Percentiles rank a stretch among this genome's conserved stretches.
Evolutionary conservation across 495 filamentous ascomycete species (phyloP).

Genomic region (Annulohypoxylon moriforme): DNA sequence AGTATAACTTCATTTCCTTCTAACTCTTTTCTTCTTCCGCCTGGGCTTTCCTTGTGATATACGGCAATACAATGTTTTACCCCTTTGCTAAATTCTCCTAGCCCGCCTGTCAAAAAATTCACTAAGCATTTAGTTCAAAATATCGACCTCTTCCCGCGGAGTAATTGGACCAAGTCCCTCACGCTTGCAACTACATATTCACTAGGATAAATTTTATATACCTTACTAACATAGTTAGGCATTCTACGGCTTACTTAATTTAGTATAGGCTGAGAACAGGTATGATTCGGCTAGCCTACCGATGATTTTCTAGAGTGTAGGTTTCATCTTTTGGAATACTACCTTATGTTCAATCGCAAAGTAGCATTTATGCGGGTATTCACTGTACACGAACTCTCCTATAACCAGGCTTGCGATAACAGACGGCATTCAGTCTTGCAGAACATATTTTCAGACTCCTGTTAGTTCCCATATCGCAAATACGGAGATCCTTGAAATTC

Average conservation of each 20-base stretch:
- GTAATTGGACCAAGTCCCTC: background rate
- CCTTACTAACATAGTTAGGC: background rate
- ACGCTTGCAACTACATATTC: background rate
- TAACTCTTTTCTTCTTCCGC: no score
- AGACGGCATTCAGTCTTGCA: background rate
- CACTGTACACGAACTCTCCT: background rate
- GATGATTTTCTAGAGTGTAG: background rate
- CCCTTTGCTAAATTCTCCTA: background rate
- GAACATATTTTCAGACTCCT: background rate
- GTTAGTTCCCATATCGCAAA: background rate
- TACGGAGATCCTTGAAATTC: background rate
- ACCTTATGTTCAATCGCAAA: background rate
- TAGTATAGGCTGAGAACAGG: background rate
- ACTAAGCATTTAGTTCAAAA: background rate
- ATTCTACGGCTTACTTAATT: background rate
- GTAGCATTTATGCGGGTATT: background rate
- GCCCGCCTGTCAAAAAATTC: background rate
- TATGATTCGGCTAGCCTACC: background rate
- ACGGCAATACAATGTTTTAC: background rate
- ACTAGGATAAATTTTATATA: background rate
- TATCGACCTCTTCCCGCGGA: background rate
- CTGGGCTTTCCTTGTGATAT: no score
- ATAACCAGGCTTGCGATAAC: background rate
- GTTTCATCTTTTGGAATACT: background rate
- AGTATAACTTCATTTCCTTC: no score